phyloP scores from a whole-genome alignment of 176 grass and related monocot genomes.

The Carex myosuroides region DNA sequence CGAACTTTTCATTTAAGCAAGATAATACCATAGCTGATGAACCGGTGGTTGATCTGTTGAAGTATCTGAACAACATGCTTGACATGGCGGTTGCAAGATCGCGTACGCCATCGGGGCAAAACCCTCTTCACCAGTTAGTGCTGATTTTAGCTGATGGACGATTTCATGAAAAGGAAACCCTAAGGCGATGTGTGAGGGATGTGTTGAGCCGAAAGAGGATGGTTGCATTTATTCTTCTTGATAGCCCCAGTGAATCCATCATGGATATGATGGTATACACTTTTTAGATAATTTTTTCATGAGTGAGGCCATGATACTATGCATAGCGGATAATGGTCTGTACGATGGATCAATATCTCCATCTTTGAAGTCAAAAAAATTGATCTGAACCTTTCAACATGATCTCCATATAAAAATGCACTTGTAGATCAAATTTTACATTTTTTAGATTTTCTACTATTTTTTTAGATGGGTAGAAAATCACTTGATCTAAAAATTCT shows the following conservation, averaged over 20 bases:
- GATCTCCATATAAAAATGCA: too few relatives aligned
- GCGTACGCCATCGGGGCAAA: constrained; percentile 74
- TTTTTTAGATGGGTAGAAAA: too few relatives aligned
- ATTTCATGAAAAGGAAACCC: constrained; percentile 91
- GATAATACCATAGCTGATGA: constrained; percentile 84
- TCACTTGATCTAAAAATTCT: too few relatives aligned
- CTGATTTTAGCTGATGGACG: constrained; percentile 85
- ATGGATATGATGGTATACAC: constrained; percentile 46
- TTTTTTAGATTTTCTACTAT: too few relatives aligned
- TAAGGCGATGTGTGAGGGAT: constrained; percentile 69
- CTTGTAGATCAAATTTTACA: too few relatives aligned
- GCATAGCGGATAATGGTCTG: too few relatives aligned
- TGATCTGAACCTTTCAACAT: too few relatives aligned
- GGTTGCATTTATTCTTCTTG: constrained; percentile 81
- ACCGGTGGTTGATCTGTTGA: constrained; percentile 85
- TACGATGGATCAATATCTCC: too few relatives aligned
- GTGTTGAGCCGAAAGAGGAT: constrained; percentile 71
- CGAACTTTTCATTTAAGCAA: constrained; percentile 88
- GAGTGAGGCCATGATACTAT: too few relatives aligned
- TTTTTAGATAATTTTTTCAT: neutral
- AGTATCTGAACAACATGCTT: constrained; percentile 72
- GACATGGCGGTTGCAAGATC: constrained; percentile 57
- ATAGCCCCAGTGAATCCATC: constrained; percentile 78
- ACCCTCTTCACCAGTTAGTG: constrained; percentile 77
- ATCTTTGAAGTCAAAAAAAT: too few relatives aligned